Evolutionary conservation across 2,329 filamentous ascomycete genomes (phyloP).

Genomic region (Byssothecium circinans): DNA sequence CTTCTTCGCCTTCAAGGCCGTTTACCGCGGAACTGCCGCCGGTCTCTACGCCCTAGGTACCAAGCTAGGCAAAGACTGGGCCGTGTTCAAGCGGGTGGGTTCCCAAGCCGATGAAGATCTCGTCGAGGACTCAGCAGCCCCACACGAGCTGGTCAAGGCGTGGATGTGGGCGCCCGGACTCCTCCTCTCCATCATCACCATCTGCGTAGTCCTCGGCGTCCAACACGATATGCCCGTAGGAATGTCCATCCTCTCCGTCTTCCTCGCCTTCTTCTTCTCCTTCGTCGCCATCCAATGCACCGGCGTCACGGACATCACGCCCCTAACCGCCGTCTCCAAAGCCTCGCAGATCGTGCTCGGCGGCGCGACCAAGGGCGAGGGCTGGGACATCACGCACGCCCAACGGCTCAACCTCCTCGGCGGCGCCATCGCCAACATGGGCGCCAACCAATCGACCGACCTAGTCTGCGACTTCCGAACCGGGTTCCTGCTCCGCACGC

Average conservation of each 20-base stretch:
- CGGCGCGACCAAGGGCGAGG: slow-evolving; percentile 61
- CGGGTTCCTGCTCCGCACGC: slow-evolving; percentile 67
- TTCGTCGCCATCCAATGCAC: slow-evolving; percentile 64
- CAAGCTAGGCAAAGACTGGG: slow-evolving; percentile 47
- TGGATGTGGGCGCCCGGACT: slow-evolving; percentile 58
- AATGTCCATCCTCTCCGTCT: slow-evolving; percentile 57
- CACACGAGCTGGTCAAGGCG: slow-evolving; percentile 53
- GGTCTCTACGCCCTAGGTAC: slow-evolving; percentile 46
- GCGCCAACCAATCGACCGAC: slow-evolving; percentile 41
- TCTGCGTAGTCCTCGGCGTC: slow-evolving; percentile 56
- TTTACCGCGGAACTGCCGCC: slow-evolving; percentile 51
- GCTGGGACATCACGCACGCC: slow-evolving; percentile 54
- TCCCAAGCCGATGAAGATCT: slow-evolving; percentile 43
- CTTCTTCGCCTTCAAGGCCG: slow-evolving; percentile 52
- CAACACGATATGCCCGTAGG: slow-evolving; percentile 61
- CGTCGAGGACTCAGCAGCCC: slow-evolving; percentile 54
- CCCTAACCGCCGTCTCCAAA: slow-evolving; percentile 67
- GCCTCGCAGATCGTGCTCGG: slow-evolving; percentile 70
- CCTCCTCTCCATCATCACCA: slow-evolving; percentile 51
- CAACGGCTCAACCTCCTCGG: slow-evolving; percentile 68
- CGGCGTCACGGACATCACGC: slow-evolving; percentile 63
- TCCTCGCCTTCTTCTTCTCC: slow-evolving; percentile 63
- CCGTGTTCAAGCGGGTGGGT: slow-evolving; percentile 50
- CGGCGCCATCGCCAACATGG: slow-evolving; percentile 51
- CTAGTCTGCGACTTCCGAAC: slow-evolving; percentile 67